Evolutionary conservation across 306 rosid species (phyloP).

Genomic region (Ceratonia siliqua): DNA sequence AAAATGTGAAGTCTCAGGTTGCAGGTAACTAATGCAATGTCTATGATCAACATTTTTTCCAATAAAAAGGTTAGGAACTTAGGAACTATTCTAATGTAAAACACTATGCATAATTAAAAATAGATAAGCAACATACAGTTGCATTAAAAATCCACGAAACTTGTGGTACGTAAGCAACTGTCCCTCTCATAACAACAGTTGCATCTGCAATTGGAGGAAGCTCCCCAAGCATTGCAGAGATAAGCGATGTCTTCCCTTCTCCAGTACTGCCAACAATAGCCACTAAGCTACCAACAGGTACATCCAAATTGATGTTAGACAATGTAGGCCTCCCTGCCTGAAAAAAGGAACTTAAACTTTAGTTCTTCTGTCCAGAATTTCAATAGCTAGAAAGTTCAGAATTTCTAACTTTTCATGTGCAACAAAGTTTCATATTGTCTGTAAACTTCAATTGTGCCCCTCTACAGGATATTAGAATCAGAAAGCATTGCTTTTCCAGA

Average conservation of each 20-base stretch:
- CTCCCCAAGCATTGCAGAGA: conserved; percentile 96
- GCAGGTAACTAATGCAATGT: neutral
- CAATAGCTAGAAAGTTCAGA: conserved; percentile 17
- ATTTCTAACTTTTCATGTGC: conserved; percentile 12
- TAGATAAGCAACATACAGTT: conserved; percentile 61
- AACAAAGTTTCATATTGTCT: conserved; percentile 1
- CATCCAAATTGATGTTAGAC: conserved; percentile 74
- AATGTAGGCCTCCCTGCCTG: conserved; percentile 78
- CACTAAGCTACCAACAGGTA: conserved; percentile 77
- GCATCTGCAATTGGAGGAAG: conserved; percentile 61
- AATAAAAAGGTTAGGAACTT: neutral
- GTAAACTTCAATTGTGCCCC: conserved; percentile 26
- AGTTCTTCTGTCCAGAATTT: conserved; percentile 14
- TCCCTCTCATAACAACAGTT: conserved; percentile 67
- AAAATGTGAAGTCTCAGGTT: neutral
- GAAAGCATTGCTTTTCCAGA: neutral
- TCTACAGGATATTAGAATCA: neutral
- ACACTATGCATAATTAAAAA: neutral
- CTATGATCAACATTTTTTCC: neutral
- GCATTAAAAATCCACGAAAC: conserved; percentile 98
- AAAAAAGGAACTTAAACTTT: conserved; percentile 16
- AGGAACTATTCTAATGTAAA: conserved; percentile 6
- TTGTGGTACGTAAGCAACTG: conserved; percentile 91
- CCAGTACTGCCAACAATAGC: conserved; percentile 99
- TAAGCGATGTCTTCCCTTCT: conserved; percentile 92